Evolutionary conservation across 2,329 filamentous ascomycete genomes (phyloP), one percentile per base, ranked within the genome.

Genomic region (Neonectria sp.): DNA sequence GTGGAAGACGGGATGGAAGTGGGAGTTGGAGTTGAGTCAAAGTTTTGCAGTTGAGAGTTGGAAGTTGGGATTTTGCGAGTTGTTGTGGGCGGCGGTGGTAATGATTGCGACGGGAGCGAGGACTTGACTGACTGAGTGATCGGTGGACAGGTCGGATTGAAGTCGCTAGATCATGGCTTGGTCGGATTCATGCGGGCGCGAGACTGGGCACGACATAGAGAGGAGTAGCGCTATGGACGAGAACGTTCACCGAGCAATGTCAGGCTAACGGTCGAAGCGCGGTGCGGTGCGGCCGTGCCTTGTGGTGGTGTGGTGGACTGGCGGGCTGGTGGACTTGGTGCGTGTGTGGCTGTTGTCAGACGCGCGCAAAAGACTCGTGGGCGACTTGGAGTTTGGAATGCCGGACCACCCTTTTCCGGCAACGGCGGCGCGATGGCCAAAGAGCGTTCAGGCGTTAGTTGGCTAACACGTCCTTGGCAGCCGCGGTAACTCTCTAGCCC

Each of bases 191-290:
- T 75, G 73, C 65, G 68, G 71, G 68, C 68, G 70, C 70, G 68
- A 70, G 53, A 55, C 67, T 69, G 69, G 67, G 70, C 71, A 71
- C 69, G 67, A 70, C 67, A 68, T 67, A 65, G 69, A 64, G 67
- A 61, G 63, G 67, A 63, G 52, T 45, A 62, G 68, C 70, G 71
- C 75, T 75, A 75, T 70, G 29, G 69, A 79, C 76, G 55, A 78
- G 75, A 78, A 79, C 68, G 73, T 66, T 78, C 77, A 79, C 77
- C 77, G 77, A 78, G 73, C 69, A 63, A 63, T 43, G 65, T n/a
- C 56, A 70, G 57, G 56, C 74, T 74, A 76, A 64, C 64, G 62
- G 43, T 45, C 33, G 45, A 63, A 65, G 66, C 52, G 60, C 56
- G 27, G 55, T 53, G 43, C 29, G 53, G 45, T 37, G 53, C 52